Evolutionary conservation across 2,329 filamentous ascomycete genomes (phyloP), one percentile per base, ranked within the genome.

Genomic region (Magnaporthiopsis rhizophila): DNA sequence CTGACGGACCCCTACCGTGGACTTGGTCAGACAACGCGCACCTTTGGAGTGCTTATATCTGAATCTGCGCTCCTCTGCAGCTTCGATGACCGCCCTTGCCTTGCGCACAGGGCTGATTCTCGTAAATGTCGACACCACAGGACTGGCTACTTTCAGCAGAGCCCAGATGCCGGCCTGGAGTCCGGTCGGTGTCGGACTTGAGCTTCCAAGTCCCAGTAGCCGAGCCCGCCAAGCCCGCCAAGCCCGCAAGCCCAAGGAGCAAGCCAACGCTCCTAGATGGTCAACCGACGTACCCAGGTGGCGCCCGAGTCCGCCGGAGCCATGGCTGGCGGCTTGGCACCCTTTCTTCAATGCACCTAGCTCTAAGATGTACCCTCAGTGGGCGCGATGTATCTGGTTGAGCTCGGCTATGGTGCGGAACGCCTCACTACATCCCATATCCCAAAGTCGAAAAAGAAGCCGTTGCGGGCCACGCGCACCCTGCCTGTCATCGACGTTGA

Each of bases 381-480:
- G 32, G 34, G 34, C 34, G 59, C 59, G 34, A n/a, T 34, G 45
- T 34, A 2, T 34, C n/a, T 61, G 59, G n/a, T 45, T 61, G 3
- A 61, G 34, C 1, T n/a, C 34, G 28, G 26, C 59, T 5, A 61
- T 12, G 12, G 34, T 34, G 34, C 59, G 59, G 28, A 18, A 61
- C 34, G 59, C 59, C 45, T 61, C 6, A 38, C n/a, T 7, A 61
- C 36, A n/a, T 26, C 28, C 59, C 59, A 61, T 21, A 61, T n/a
- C 7, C 15, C 45, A 8, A 34, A 61, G 36, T 50, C 59, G 59
- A 28, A 61, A 3, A 26, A 34, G 36, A 61, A n/a, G 15, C 26
- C 26, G 34, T 50, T 21, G n/a, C 59, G 34, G 9, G 59, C 59
- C 8, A 24, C 36, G 11, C 45, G 34, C 9, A 15, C 2, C 5